Evolutionary conservation across 2,329 filamentous ascomycete genomes (phyloP).

Genomic region (Teratosphaeria destructans): DNA sequence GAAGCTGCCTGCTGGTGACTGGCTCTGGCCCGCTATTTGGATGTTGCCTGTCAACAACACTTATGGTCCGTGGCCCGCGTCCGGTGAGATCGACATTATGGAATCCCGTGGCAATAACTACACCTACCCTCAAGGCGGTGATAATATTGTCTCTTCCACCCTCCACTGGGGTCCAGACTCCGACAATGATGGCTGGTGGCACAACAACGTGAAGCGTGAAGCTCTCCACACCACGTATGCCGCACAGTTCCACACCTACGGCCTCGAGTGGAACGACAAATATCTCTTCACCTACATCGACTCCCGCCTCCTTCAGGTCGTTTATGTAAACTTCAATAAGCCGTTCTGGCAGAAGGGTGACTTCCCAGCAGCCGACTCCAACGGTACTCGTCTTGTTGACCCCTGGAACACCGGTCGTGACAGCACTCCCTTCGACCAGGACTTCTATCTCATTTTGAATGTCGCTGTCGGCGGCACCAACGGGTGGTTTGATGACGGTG

Average conservation of each 20-base stretch:
- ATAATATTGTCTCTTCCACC: slow-evolving; percentile 68
- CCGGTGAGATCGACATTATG: slow-evolving; percentile 75
- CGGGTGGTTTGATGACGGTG: slow-evolving; percentile 71
- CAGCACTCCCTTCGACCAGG: slow-evolving; percentile 31
- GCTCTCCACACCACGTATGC: slow-evolving; percentile 67
- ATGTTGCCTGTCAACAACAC: slow-evolving; percentile 65
- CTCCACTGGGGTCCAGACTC: slow-evolving; percentile 72
- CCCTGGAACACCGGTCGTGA: slow-evolving; percentile 28
- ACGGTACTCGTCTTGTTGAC: slow-evolving; percentile 28
- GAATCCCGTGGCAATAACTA: slow-evolving; percentile 77
- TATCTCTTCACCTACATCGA: slow-evolving; percentile 84
- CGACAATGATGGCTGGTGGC: slow-evolving; percentile 70
- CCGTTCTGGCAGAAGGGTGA: slow-evolving; percentile 30
- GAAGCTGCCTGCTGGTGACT: slow-evolving; percentile 66
- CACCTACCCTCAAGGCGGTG: slow-evolving; percentile 64
- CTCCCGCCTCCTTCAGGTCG: slow-evolving; percentile 65
- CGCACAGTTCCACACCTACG: slow-evolving; percentile 61
- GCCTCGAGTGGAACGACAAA: slow-evolving; percentile 78
- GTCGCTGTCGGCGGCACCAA: slow-evolving; percentile 30
- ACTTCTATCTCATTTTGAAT: slow-evolving; percentile 33
- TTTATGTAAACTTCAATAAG: slow-evolving; percentile 52
- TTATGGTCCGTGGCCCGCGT: slow-evolving; percentile 69
- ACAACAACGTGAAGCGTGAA: slow-evolving; percentile 65
- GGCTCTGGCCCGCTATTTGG: slow-evolving; percentile 90
- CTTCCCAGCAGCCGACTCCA: slow-evolving; percentile 24